Evolutionary conservation across 108 stramenopile species (phyloP).

Genomic region (Thalassiosira profunda): DNA sequence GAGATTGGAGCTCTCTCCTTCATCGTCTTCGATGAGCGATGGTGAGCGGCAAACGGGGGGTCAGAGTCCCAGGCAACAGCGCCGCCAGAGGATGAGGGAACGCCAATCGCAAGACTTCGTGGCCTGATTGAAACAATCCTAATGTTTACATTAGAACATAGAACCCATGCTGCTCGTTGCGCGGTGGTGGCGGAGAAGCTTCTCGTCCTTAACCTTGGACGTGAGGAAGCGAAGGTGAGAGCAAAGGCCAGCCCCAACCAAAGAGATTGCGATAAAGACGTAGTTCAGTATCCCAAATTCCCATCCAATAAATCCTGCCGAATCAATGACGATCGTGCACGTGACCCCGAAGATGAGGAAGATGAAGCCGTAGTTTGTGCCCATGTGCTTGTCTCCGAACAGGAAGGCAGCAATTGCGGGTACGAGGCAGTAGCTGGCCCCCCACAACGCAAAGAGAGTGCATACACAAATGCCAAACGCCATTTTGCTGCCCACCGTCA

Average conservation of each 20-base stretch:
- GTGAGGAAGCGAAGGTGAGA: conserved; percentile 51
- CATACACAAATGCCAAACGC: conserved; percentile 36
- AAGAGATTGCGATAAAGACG: conserved; percentile 36
- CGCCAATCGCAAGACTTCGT: no score
- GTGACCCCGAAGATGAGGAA: conserved; percentile 44
- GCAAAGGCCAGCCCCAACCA: conserved; percentile 37
- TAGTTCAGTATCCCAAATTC: conserved; percentile 36
- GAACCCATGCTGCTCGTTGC: conserved; percentile 49
- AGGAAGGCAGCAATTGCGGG: conserved; percentile 46
- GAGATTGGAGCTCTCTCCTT: no score
- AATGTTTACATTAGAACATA: conserved; percentile 33
- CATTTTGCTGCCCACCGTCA: conserved; percentile 35
- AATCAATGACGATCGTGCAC: conserved; percentile 38
- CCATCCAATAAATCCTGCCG: conserved; percentile 19
- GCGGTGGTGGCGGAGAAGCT: conserved; percentile 46
- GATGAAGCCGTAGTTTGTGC: conserved; percentile 43
- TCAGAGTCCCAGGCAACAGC: no score
- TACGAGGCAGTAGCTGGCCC: conserved; percentile 46
- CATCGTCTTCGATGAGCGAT: no score
- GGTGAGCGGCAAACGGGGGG: no score
- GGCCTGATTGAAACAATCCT: no score
- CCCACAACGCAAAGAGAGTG: conserved; percentile 38
- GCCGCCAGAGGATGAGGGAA: no score
- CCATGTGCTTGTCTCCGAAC: conserved; percentile 34
- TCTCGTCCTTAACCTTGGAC: conserved; percentile 47